Evolutionary conservation across 441 rosid species (phyloP).

Genomic region (Adansonia gregorii): DNA sequence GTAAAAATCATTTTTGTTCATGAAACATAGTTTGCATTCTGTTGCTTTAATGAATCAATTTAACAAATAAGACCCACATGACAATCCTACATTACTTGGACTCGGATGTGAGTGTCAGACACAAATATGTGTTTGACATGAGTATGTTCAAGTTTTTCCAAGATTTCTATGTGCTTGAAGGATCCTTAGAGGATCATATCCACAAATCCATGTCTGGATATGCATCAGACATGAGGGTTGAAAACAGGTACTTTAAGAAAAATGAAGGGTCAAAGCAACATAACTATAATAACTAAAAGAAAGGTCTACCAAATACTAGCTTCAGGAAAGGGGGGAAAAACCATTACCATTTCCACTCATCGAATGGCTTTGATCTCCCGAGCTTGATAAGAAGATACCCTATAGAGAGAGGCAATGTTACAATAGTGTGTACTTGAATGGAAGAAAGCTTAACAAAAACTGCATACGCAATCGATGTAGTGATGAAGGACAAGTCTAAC

Average conservation of each 20-base stretch:
- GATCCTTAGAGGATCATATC: too few relatives aligned
- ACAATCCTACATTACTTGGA: too few relatives aligned
- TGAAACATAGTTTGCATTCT: background rate
- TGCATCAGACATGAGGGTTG: too few relatives aligned
- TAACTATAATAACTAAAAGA: background rate
- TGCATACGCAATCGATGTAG: background rate
- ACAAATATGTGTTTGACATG: too few relatives aligned
- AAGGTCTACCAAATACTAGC: background rate
- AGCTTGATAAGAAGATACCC: slow-evolving; percentile 96
- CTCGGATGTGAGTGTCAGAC: too few relatives aligned
- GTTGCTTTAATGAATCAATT: slow-evolving; percentile 3
- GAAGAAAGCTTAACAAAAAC: background rate
- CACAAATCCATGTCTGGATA: too few relatives aligned
- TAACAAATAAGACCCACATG: background rate
- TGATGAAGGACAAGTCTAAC: slow-evolving; percentile 45
- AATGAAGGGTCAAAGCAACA: too few relatives aligned
- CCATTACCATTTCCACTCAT: slow-evolving; percentile 83
- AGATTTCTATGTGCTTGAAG: too few relatives aligned
- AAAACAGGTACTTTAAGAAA: too few relatives aligned
- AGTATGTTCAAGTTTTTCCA: too few relatives aligned
- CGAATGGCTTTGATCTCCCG: slow-evolving; percentile 93
- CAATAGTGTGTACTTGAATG: slow-evolving; percentile 8
- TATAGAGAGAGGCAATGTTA: slow-evolving; percentile 31
- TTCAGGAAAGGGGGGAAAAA: slow-evolving; percentile 2
- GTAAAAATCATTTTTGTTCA: background rate